phyloP scores from a whole-genome alignment of 345 rosid species.

The Aquilaria malaccensis region DNA sequence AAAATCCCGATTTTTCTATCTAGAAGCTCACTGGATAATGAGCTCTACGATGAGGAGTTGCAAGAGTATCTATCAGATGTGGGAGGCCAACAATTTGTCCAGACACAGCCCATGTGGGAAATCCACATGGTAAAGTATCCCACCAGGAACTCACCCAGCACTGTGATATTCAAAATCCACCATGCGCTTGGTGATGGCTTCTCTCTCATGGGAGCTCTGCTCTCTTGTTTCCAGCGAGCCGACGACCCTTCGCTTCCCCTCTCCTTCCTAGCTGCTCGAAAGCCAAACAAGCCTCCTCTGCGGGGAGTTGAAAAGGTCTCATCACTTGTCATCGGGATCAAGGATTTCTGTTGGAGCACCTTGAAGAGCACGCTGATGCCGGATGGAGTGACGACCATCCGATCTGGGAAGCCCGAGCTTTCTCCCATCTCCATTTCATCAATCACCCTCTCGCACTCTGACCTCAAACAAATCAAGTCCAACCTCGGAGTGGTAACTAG shows the following conservation, averaged over 20 bases:
- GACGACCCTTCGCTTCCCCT: conserved; percentile 37
- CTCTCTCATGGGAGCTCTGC: conserved; percentile 45
- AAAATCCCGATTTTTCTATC: conserved; percentile 21
- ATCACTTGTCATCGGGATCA: conserved; percentile 18
- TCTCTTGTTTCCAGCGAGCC: conserved; percentile 46
- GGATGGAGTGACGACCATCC: conserved; percentile 28
- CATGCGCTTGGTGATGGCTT: conserved; percentile 54
- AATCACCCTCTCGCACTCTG: conserved; percentile 26
- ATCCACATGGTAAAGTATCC: conserved; percentile 40
- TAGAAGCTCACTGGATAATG: conserved; percentile 14
- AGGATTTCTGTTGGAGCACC: conserved; percentile 34
- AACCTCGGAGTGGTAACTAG: conserved; percentile 16
- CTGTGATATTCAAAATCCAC: conserved; percentile 37
- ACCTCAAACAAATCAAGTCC: conserved; percentile 30
- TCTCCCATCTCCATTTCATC: conserved; percentile 24
- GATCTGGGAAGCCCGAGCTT: conserved; percentile 20
- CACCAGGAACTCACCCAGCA: conserved; percentile 29
- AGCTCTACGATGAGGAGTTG: conserved; percentile 25
- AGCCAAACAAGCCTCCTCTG: not conserved
- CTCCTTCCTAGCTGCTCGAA: conserved; percentile 27
- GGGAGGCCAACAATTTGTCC: conserved; percentile 23
- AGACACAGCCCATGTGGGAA: conserved; percentile 41
- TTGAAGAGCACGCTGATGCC: conserved; percentile 30
- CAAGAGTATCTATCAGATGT: conserved; percentile 24
- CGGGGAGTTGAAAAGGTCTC: conserved; percentile 2